Conservation (phyloP, 1,139 yeast species). For the Kazachstania sp. region DNA sequence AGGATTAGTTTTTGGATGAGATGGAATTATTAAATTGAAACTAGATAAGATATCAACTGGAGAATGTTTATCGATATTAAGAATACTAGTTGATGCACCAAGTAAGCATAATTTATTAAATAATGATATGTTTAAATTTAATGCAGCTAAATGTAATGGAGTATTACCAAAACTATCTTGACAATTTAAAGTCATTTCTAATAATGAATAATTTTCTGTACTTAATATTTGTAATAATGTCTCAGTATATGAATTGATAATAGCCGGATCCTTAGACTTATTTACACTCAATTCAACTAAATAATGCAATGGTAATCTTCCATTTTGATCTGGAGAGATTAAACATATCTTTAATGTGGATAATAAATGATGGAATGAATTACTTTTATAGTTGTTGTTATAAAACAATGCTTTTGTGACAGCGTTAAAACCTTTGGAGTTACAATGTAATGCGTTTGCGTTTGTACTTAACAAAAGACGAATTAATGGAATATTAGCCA, state of each 20-base stretch:
- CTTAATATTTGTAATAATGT: constrained; percentile 33
- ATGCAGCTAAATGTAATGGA: constrained; percentile 52
- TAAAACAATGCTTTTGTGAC: constrained; percentile 75
- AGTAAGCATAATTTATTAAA: constrained; percentile 26
- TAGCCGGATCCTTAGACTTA: constrained; percentile 37
- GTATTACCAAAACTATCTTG: constrained; percentile 65
- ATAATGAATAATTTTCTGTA: constrained; percentile 37
- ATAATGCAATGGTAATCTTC: constrained; percentile 70
- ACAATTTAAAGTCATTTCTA: constrained; percentile 56
- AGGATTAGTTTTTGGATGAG: background rate
- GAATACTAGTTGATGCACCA: constrained; percentile 27
- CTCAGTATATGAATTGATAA: constrained; percentile 36
- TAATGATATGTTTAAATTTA: constrained; percentile 26
- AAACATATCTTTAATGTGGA: constrained; percentile 63
- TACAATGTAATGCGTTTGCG: constrained; percentile 70
- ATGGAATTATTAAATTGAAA: constrained; percentile 3
- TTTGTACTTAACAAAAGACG: constrained; percentile 60
- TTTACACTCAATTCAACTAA: constrained; percentile 53
- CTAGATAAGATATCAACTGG: constrained; percentile 30
- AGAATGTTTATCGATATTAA: constrained; percentile 26
- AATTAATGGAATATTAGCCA: constrained; percentile 70
- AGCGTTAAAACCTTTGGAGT: constrained; percentile 74
- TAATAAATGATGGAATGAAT: constrained; percentile 64
- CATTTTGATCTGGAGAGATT: constrained; percentile 62
- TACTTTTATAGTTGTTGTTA: constrained; percentile 76